phyloP scores from a whole-genome alignment of 768 basidiomycete genomes.

The Kwoniella botswanensis region DNA sequence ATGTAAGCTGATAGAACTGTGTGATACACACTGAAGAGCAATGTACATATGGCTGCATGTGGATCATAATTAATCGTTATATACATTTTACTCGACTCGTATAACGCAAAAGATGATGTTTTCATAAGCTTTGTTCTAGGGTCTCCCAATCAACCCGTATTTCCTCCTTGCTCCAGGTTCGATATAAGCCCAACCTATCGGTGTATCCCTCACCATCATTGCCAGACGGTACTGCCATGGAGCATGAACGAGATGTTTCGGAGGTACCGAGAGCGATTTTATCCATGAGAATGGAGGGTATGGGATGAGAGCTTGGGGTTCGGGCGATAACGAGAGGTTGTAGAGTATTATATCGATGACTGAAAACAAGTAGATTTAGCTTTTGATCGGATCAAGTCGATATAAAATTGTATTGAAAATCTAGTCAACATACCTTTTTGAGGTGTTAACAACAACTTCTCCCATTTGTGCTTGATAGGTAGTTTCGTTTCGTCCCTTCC shows the following conservation, averaged over 20 bases:
- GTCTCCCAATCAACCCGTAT: slow-evolving; percentile 39
- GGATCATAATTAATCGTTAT: no score
- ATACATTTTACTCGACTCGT: no score
- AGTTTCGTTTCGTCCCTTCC: slow-evolving; percentile 49
- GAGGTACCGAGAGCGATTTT: slow-evolving; percentile 29
- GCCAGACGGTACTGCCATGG: slow-evolving; percentile 42
- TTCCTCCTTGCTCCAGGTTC: slow-evolving; percentile 49
- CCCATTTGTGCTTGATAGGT: slow-evolving; percentile 39
- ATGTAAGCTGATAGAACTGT: no score
- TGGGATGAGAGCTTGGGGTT: slow-evolving; percentile 43
- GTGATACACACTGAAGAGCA: no score
- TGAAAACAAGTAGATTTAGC: slow-evolving; percentile 1
- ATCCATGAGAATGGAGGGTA: slow-evolving; percentile 45
- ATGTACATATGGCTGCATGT: no score
- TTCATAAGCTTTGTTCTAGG: background rate
- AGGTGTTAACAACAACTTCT: slow-evolving; percentile 37
- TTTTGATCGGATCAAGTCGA: background rate
- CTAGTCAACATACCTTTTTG: slow-evolving; percentile 32
- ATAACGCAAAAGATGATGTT: background rate
- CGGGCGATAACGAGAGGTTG: slow-evolving; percentile 41
- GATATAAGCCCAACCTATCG: slow-evolving; percentile 42
- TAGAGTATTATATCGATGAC: slow-evolving; percentile 44
- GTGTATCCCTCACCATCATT: slow-evolving; percentile 36
- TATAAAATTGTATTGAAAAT: no score
- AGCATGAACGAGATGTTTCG: slow-evolving; percentile 35